Evolutionary conservation across 306 rosid species (phyloP).

Genomic region (Malus sieversii): DNA sequence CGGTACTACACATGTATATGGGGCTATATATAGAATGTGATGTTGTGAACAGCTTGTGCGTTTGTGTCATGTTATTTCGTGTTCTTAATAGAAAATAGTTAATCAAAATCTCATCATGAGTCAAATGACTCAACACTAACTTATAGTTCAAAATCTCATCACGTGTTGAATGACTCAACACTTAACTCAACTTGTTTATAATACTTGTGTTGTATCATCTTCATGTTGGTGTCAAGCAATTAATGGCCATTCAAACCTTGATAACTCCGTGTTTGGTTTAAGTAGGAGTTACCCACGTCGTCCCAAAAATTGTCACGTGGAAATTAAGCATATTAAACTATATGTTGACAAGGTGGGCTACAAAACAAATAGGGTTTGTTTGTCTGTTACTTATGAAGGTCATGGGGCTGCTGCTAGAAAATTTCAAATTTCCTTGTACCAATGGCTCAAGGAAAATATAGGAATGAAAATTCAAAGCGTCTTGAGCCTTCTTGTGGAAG

Average conservation of each 20-base stretch:
- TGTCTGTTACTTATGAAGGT: not conserved
- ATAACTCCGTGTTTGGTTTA: not conserved
- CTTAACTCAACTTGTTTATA: not conserved
- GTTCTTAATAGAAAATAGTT: no score
- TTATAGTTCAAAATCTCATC: not conserved
- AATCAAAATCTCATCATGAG: not conserved
- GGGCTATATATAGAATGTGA: not conserved
- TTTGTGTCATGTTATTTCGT: not conserved
- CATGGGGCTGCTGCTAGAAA: not conserved
- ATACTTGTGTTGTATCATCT: not conserved
- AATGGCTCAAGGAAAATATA: not conserved
- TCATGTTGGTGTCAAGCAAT: not conserved
- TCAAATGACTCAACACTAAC: no score
- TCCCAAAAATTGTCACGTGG: not conserved
- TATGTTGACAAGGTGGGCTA: not conserved
- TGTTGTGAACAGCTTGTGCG: not conserved
- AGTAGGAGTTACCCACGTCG: not conserved
- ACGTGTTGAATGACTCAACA: not conserved
- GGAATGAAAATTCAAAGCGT: not conserved
- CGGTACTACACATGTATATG: not conserved
- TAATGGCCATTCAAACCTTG: not conserved
- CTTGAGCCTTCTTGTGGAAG: not conserved
- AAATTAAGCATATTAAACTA: not conserved
- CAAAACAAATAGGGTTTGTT: not conserved
- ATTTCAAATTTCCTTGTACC: not conserved